Base-by-base conservation (phyloP, 169 alveolate species). In the Cystoisospora suis region DNA sequence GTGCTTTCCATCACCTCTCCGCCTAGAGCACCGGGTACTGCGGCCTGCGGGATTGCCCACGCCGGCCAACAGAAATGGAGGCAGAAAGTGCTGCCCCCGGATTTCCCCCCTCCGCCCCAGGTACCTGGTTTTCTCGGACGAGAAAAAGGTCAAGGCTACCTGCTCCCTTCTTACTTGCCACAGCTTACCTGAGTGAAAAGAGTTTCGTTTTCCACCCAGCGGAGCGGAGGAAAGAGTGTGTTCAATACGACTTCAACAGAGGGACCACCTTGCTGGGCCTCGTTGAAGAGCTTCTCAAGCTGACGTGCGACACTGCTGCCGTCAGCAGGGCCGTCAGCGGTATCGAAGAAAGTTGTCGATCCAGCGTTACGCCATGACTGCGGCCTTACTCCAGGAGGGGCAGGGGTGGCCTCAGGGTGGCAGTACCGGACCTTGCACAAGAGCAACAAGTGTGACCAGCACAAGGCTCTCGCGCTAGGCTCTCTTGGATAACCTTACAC, bases 181-280 rank as follows among this genome's bases (percentile, higher is more conserved):
- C 79, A 47, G 34, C 93, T 36, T 72, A 79, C 93, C 61, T 89
- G 93, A 1, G 85, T 72, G 42, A 79, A 80, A 32, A 89, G 65
- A 4, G 81, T 70, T 46, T 65, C 89, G 17, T 86, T 89, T 15
- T 89, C 93, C 32, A 79, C 38, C 93, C 93, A 89, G 7, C 58
- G 23, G 12, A 56, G 81, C 0, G 93, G 93, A 4, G 93, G 93
- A 29, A 89, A 89, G 59, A 89, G 75, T 23, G 88, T 49, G 42
- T 89, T 83, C 38, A 89, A 89, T 15, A 89, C 85, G 23, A 70
- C 86, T 45, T 89, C 91, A 44, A 77, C 91, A 6, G 87, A 72
- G n/a, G 56, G 83, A 3, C 83, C 58, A 17, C 83, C 83, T 38
- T 72, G n/a, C 20, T 12, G 47, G 27, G 83, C 38, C 27, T 40